Percentiles rank a stretch among this genome's conserved stretches.
Conservation (phyloP, 2,329 filamentous ascomycete genomes). For the Colletotrichum limetticola region DNA sequence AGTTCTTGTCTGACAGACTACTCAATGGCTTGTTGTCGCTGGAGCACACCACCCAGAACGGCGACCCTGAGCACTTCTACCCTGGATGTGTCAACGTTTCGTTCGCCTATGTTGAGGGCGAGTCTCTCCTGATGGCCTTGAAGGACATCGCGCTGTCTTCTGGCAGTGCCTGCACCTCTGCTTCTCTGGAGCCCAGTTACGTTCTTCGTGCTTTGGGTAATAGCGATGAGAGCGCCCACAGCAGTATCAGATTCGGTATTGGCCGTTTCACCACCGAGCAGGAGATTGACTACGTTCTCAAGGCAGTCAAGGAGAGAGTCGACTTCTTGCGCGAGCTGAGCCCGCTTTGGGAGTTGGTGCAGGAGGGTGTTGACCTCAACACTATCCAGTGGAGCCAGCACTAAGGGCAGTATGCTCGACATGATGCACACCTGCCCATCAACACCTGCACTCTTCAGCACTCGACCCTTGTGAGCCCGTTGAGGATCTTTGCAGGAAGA, state of each 20-base stretch:
- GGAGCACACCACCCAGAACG: conserved; percentile 94
- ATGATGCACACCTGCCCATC: not conserved
- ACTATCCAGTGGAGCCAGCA: conserved; percentile 99
- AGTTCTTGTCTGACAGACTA: conserved; percentile 83
- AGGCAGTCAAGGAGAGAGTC: conserved; percentile 91
- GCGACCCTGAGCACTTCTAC: conserved; percentile 85
- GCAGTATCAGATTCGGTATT: conserved; percentile 97
- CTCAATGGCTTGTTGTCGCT: conserved; percentile 84
- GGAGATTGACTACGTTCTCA: conserved; percentile 97
- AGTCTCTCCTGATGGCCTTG: conserved; percentile 96
- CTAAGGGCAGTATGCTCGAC: conserved; percentile 54
- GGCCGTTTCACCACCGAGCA: conserved; percentile 94
- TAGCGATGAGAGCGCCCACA: conserved; percentile 97
- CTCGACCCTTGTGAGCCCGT: not conserved
- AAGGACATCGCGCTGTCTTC: conserved; percentile 98
- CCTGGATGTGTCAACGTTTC: conserved; percentile 98
- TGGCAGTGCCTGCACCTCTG: conserved; percentile 95
- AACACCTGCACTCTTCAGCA: not conserved
- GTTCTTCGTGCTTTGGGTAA: conserved; percentile 93
- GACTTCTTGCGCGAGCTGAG: conserved; percentile 94
- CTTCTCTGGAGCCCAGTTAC: conserved; percentile 95
- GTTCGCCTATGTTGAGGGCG: conserved; percentile 97
- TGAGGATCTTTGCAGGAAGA: not conserved
- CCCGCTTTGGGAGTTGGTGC: conserved; percentile 96
- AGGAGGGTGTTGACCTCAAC: conserved; percentile 94